Evolutionary conservation across 805 yeast genomes (phyloP).

Genomic region (Hanseniaspora lindneri): DNA sequence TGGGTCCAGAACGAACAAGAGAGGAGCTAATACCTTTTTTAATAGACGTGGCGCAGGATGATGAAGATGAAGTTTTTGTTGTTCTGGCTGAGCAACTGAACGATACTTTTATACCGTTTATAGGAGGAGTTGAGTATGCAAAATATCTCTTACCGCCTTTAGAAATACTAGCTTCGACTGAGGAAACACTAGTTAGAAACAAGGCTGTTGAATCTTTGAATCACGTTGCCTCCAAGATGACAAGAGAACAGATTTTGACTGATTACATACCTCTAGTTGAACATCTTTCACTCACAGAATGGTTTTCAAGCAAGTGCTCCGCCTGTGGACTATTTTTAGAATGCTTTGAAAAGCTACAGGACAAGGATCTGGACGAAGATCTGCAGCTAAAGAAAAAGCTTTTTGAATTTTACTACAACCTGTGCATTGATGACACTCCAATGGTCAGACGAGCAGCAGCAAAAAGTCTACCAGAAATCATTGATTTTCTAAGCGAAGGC

Average conservation of each 20-base stretch:
- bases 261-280: constrained; percentile 67
- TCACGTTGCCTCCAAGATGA: constrained; percentile 50
- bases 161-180: constrained; percentile 78
- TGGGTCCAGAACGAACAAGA: constrained; percentile 88
- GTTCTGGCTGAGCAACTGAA: constrained; percentile 86
- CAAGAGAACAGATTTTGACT: constrained; percentile 49
- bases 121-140: constrained; percentile 70
- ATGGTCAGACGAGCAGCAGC: constrained; percentile 97
- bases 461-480: constrained; percentile 60
- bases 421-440: constrained; percentile 85
- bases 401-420: constrained; percentile 52
- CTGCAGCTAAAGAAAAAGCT: constrained; percentile 40
- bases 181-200: constrained; percentile 92
- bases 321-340: constrained; percentile 78
- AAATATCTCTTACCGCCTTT: constrained; percentile 51
- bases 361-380: constrained; percentile 29
- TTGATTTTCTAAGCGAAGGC: constrained; percentile 41
- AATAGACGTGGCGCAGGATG: constrained; percentile 79
- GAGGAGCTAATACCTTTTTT: constrained; percentile 81
- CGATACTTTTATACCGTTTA: constrained; percentile 60
- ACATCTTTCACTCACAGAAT: constrained; percentile 70
- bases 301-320: constrained; percentile 90
- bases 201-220: constrained; percentile 82
- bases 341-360: constrained; percentile 46
- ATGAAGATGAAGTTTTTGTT: constrained; percentile 95